Base-by-base conservation (phyloP, 176 grass and related monocot species). In the Avena insularis region DNA sequence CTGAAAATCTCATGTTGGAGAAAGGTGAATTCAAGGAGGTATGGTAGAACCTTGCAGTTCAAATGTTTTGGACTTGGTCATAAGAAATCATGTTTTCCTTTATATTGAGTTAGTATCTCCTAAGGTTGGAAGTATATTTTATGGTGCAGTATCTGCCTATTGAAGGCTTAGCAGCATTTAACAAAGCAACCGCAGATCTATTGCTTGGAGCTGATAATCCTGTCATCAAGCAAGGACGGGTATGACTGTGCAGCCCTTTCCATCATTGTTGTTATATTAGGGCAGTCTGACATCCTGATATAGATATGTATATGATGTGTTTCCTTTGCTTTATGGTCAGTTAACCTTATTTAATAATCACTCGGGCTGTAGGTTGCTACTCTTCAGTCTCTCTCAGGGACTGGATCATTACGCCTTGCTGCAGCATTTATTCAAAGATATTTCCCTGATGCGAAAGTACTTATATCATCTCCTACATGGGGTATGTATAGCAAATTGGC, bases 351-450 rank as follows among this genome's bases (percentile, higher is more conserved):
- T 56, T 73, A 82, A 15, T 75, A 54, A 20, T 53, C 17, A 16
- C 67, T 78, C 76, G 21, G 31, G 45, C 27, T 93, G 45, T 88
- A 98, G 94, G 92, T 98, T 90, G 92, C 94, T 74, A 98, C 97
- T 45, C 83, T 98, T 84, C 97, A 98, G 81, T 82, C 92, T 79
- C 97, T 98, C 83, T 96, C 96, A 8, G 94, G 97, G 33, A 98
- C 97, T 69, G 94, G 97, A 59, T 96, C 97, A 25, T 83, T 98
- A 79, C 90, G 97, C 11, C 89, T 98, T 64, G 97, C 93, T 71
- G 92, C 94, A 80, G 90, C 97, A 89, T 98, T 98, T 88, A 96
- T 98, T 90, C 90, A 98, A 56, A 91, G 97, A 98, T 98, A 98
- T 78, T 98, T 95, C 82, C 90, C 90, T 78, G 86, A 96, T 80